Percentiles rank a stretch among this genome's conserved stretches.
Conservation (phyloP, 768 basidiomycete genomes). For the Amyloporia xantha region DNA sequence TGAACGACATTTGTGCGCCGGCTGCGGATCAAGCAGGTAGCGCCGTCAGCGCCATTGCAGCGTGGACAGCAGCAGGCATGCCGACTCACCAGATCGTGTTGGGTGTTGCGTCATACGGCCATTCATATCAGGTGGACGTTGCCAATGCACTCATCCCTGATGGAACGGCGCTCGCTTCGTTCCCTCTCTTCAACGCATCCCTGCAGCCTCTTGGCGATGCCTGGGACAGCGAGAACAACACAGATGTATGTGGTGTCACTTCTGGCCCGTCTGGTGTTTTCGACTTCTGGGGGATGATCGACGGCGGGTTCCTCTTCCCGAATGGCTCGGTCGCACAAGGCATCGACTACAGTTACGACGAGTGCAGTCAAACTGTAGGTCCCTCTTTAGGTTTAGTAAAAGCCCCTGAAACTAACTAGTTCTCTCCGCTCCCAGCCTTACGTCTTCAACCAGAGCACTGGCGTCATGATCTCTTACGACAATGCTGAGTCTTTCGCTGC, state of each 20-base stretch:
- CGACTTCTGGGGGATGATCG: slow-evolving; percentile 58
- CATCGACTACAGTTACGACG: slow-evolving; percentile 49
- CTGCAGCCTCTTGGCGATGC: slow-evolving; percentile 50
- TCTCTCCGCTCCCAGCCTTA: slow-evolving; percentile 53
- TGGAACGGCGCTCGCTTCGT: slow-evolving; percentile 33
- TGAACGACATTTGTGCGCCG: slow-evolving; percentile 70
- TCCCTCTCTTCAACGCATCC: slow-evolving; percentile 43
- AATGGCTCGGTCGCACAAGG: slow-evolving; percentile 40
- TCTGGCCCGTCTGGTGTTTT: slow-evolving; percentile 49
- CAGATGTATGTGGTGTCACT: slow-evolving; percentile 54
- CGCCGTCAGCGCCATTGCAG: slow-evolving; percentile 61
- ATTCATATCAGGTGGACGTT: slow-evolving; percentile 49
- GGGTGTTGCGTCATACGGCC: slow-evolving; percentile 81
- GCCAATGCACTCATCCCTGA: slow-evolving; percentile 33
- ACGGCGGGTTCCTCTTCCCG: slow-evolving; percentile 44
- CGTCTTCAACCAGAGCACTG: slow-evolving; percentile 48
- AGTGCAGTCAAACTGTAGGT: slow-evolving; percentile 71
- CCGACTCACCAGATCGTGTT: slow-evolving; percentile 70
- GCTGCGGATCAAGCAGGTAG: slow-evolving; percentile 59
- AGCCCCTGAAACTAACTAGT: no score
- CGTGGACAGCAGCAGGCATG: slow-evolving; percentile 77
- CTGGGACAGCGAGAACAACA: slow-evolving; percentile 45
- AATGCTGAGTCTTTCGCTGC: slow-evolving; percentile 49
- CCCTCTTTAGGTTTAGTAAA: no score
- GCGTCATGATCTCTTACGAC: slow-evolving; percentile 63